These are phyloP conservation scores for Terana coerulea DNA, from an alignment of 768 basidiomycete species.

Conservation along the genomic window DNA sequence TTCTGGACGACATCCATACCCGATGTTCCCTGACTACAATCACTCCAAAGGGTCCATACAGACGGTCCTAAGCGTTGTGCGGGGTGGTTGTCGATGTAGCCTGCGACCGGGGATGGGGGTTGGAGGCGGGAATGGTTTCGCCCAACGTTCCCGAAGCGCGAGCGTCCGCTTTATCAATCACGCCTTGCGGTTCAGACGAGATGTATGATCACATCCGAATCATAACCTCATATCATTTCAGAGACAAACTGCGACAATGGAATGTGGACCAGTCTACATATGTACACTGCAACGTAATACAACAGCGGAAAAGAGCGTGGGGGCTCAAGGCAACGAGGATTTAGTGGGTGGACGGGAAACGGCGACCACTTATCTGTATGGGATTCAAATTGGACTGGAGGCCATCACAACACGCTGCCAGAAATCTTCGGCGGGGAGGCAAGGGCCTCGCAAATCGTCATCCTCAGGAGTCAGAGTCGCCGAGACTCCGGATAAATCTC, in stretches of 20 bases:
- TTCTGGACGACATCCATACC: neutral
- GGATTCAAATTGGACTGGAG: too few species aligned
- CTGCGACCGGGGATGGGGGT: slow-evolving; percentile 14
- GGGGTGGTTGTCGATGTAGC: neutral
- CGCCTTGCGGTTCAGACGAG: neutral
- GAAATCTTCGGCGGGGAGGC: too few species aligned
- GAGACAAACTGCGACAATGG: neutral
- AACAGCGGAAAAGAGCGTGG: too few species aligned
- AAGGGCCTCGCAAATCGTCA: too few species aligned
- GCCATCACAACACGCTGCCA: too few species aligned
- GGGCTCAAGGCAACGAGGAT: too few species aligned
- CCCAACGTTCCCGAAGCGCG: slow-evolving; percentile 6
- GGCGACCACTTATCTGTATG: too few species aligned
- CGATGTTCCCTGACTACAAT: slow-evolving; percentile 13
- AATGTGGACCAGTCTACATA: neutral
- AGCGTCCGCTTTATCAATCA: slow-evolving; percentile 4
- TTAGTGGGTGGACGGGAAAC: too few species aligned
- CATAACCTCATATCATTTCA: too few species aligned
- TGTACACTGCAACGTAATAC: neutral
- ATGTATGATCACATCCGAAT: too few species aligned
- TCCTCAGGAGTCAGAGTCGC: too few species aligned
- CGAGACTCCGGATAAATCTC: too few species aligned
- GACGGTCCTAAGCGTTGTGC: neutral
- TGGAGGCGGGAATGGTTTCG: slow-evolving; percentile 3
- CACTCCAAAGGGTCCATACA: slow-evolving; percentile 25